Percentiles rank a stretch among this genome's conserved stretches.
Conservation (phyloP, 2,329 filamentous ascomycete species). For the Xylogone sp. region DNA sequence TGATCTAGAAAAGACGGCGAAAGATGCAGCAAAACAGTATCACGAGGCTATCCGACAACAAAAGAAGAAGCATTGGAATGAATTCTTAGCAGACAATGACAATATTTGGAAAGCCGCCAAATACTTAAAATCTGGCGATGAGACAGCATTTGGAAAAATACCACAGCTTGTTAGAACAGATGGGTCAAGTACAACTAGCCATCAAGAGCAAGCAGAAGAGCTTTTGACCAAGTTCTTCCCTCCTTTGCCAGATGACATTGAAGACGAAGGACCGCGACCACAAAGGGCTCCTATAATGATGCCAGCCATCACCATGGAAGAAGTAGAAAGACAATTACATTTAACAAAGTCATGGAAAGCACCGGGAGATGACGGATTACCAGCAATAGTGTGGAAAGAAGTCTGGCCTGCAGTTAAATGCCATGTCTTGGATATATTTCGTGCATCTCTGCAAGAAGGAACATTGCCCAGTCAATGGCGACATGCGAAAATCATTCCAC, state of each 20-base stretch:
- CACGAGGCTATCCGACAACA: conserved; percentile 22
- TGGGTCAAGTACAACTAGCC: no score
- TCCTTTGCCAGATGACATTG: no score
- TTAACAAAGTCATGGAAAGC: conserved; percentile 1
- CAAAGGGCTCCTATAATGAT: conserved; percentile 1
- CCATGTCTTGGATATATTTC: conserved; percentile 16
- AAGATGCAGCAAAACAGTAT: conserved; percentile 8
- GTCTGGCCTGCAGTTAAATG: conserved; percentile 21
- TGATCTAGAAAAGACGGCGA: conserved; percentile 17
- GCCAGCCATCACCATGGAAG: conserved; percentile 4
- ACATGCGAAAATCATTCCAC: conserved; percentile 23
- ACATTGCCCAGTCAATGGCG: conserved; percentile 18
- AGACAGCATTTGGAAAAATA: no score
- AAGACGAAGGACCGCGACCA: conserved; percentile 2
- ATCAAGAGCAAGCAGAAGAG: no score
- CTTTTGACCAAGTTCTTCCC: no score
- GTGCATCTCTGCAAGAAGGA: conserved; percentile 14
- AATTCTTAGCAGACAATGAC: no score
- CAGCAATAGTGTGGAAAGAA: conserved; percentile 19
- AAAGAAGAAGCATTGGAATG: background rate
- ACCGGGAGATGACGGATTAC: conserved; percentile 13
- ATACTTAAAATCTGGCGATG: no score
- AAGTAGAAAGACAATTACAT: conserved; percentile 3
- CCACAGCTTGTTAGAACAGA: no score
- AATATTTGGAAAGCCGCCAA: no score